A percentile compares a stretch with the other conserved stretches of the same genome.
Conservation (phyloP, 148 eudicot genomes). For the Rhododendron molle region DNA sequence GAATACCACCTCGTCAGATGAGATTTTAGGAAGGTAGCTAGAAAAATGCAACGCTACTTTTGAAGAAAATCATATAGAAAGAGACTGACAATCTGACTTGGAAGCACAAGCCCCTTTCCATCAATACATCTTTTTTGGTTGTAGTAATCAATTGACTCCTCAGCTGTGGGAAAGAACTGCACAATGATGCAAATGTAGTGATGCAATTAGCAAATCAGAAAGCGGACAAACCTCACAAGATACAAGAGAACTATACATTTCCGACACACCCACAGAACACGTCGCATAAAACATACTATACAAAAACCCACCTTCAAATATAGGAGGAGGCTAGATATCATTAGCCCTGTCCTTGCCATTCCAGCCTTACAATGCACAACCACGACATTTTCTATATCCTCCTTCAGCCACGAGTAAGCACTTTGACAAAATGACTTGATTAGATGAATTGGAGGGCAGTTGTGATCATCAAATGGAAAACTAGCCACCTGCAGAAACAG, state of each 20-base stretch:
- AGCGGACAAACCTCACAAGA: not conserved
- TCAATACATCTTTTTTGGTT: constrained; percentile 94
- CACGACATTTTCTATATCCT: constrained; percentile 97
- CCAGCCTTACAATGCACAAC: constrained; percentile 99
- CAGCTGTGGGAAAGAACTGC: constrained; percentile 98
- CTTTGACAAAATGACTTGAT: constrained; percentile 84
- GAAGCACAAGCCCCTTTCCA: constrained; percentile 94
- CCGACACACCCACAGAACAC: not conserved
- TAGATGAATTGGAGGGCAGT: constrained; percentile 95
- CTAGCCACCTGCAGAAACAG: constrained; percentile 72
- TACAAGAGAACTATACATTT: not conserved
- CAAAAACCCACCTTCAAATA: constrained; percentile 66
- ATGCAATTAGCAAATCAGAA: constrained; percentile 7
- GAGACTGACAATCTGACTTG: constrained; percentile 92
- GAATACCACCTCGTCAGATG: not conserved
- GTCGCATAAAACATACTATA: not conserved
- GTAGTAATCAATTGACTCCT: constrained; percentile 94
- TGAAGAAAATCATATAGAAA: not conserved
- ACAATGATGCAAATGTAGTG: constrained; percentile 15
- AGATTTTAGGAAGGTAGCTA: not conserved
- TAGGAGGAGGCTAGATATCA: constrained; percentile 92
- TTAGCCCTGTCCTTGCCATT: constrained; percentile 98
- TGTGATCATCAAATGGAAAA: constrained; percentile 98
- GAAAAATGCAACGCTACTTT: constrained; percentile 7
- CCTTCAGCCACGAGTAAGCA: constrained; percentile 98